phyloP scores from a whole-genome alignment of 2,329 filamentous ascomycete species.

The Sporothrix dimorphospora region DNA sequence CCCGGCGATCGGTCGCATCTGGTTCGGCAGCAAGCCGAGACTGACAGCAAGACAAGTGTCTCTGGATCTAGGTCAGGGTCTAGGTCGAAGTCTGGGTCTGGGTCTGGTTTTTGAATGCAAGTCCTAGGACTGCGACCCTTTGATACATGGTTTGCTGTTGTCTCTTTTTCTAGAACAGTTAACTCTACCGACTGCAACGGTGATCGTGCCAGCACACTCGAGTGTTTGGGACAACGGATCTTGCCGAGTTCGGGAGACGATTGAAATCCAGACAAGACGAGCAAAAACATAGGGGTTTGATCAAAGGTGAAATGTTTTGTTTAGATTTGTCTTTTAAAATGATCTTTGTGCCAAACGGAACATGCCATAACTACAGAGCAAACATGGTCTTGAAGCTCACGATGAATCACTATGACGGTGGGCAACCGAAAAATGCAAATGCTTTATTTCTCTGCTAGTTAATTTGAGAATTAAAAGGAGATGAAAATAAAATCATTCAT shows the following conservation, averaged over 20 bases:
- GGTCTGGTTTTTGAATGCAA: not conserved
- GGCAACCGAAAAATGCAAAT: too few relatives aligned
- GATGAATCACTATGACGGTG: too few relatives aligned
- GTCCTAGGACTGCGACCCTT: not conserved
- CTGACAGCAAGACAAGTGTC: not conserved
- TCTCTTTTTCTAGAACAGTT: not conserved
- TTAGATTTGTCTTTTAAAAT: not conserved
- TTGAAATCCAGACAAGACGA: not conserved
- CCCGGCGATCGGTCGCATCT: slow-evolving; percentile 14
- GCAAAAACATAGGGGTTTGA: too few relatives aligned
- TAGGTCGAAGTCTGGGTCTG: not conserved
- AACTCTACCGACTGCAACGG: not conserved
- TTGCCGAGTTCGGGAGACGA: not conserved
- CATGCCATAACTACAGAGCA: not conserved
- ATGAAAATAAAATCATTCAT: too few relatives aligned
- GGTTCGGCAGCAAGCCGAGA: slow-evolving; percentile 24
- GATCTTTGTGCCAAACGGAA: not conserved
- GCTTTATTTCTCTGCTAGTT: too few relatives aligned
- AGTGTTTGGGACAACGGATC: not conserved
- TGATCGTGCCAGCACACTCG: not conserved
- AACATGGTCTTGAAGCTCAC: not conserved
- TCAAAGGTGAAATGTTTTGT: not conserved
- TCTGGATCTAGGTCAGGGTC: not conserved
- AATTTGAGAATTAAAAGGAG: too few relatives aligned
- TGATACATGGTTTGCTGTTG: not conserved